Evolutionary conservation across 805 yeast species (phyloP).

Genomic region (Myxozyma kluyveri): DNA sequence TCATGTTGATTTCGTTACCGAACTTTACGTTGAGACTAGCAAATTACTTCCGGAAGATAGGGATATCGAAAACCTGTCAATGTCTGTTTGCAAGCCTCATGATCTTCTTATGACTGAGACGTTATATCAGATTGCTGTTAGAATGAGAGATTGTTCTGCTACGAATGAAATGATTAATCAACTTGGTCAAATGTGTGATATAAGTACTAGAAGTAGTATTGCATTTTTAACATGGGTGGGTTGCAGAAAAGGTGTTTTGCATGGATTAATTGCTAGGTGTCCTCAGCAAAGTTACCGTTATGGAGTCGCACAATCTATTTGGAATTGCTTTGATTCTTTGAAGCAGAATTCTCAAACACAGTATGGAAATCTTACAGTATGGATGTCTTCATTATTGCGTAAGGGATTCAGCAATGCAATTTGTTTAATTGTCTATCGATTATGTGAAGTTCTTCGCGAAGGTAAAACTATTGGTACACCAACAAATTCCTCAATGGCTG

Average conservation of each 20-base stretch:
- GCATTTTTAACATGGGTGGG: conserved; percentile 21
- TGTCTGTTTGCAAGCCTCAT: conserved; percentile 5
- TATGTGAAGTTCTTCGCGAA: not conserved
- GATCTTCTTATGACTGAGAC: conserved; percentile 17
- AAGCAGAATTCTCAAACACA: conserved; percentile 1
- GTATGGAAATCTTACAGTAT: conserved; percentile 14
- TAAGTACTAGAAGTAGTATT: not conserved
- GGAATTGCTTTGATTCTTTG: conserved; percentile 2
- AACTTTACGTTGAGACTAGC: conserved; percentile 2
- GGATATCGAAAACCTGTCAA: no score
- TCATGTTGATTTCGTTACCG: conserved; percentile 12
- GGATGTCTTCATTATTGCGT: conserved; percentile 7
- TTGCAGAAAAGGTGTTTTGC: not conserved
- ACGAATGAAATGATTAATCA: conserved; percentile 4
- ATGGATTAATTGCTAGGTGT: conserved; percentile 19
- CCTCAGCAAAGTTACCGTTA: conserved; percentile 13
- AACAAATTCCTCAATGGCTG: no score
- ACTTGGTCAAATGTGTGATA: conserved; percentile 4
- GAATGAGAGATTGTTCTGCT: conserved; percentile 7
- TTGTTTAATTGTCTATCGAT: not conserved
- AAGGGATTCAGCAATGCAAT: not conserved
- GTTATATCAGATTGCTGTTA: conserved; percentile 13
- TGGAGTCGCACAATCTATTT: conserved; percentile 8
- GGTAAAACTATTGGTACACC: not conserved
- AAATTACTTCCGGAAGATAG: no score